Base-by-base conservation (phyloP, 345 rosid species). In the Eucalyptus leucophloia region DNA sequence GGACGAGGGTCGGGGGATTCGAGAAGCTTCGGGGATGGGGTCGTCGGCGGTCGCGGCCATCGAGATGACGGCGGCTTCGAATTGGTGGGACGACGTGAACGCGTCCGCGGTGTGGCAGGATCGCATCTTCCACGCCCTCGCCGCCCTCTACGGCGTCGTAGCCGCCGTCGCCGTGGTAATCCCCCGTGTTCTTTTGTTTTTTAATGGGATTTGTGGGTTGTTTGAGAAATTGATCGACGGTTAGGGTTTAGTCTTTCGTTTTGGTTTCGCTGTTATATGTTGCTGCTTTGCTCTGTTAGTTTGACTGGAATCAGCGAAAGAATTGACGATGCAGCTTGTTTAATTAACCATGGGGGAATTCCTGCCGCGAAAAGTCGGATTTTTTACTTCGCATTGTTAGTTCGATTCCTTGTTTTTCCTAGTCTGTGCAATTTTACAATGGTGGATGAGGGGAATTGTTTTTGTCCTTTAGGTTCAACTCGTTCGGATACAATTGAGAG, bases 401-500 rank as follows among this genome's bases (percentile, higher is more conserved):
- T 77, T 37, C 28, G 83, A 40, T 77, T 77, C 47, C 45, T 77
- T 72, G 82, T 72, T 72, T 37, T 11, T 77, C 9, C 28, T 1
- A 37, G 28, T 77, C 45, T 77, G 45, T 37, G 83, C 83, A 37
- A 21, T 69, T 69, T 37, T 69, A 10, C 83, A 19, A 37, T 40
- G 42, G 83, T 21, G 83, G 83, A 77, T 77, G 83, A 77, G 45
- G 28, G 28, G 28, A 37, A 24, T 37, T 37, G 82, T 37, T 77
- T 72, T 77, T 37, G 28, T 37, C 28, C 83, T 77, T 67, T 69
- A 97, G 99, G 93, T 97, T 94, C 99, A 97, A 95, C 89, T 97
- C 82, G 92, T 96, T 85, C 94, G 99, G 87, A 97, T 97, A 89
- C 98, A 96, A 90, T 88, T 96, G 90, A 92, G 99, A 92, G 99